Conservation (phyloP, 192 early-diverging fungal species). For the Coemansia sp. region DNA sequence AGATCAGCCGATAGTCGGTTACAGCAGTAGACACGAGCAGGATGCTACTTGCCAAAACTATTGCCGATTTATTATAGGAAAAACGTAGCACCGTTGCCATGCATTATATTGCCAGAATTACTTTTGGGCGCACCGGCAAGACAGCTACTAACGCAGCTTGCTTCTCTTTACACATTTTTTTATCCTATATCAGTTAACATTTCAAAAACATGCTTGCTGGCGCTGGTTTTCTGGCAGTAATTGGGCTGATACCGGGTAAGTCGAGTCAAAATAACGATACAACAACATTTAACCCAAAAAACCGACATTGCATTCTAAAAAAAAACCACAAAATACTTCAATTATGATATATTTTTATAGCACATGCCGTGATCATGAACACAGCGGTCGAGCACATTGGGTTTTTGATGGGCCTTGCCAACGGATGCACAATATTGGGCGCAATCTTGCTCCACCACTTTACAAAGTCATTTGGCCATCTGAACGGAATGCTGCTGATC, state of each 20-base stretch:
- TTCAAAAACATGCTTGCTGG: constrained; percentile 39
- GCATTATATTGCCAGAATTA: neutral
- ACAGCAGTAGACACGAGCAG: neutral
- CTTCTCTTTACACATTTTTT: neutral
- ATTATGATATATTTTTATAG: too few species aligned
- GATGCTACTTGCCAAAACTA: neutral
- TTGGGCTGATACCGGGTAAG: constrained; percentile 46
- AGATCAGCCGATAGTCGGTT: too few species aligned
- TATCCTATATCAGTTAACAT: neutral
- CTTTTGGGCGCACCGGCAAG: too few species aligned
- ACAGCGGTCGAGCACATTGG: constrained; percentile 50
- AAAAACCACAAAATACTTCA: too few species aligned
- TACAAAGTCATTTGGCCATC: constrained; percentile 36
- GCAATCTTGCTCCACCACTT: constrained; percentile 50
- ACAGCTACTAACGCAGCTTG: neutral
- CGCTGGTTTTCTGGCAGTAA: constrained; percentile 46
- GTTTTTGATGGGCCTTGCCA: constrained; percentile 39
- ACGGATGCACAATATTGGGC: constrained; percentile 43
- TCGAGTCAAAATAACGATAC: neutral
- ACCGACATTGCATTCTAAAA: too few species aligned
- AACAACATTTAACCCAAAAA: neutral
- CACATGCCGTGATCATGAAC: constrained; percentile 43
- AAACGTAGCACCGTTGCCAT: neutral
- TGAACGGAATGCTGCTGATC: constrained; percentile 51
- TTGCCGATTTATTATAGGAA: neutral